A percentile compares a stretch with the other conserved stretches of the same genome.
These are phyloP conservation scores for Arthrinium puccinioides DNA, from an alignment of 2,329 filamentous ascomycete species.

Conservation along the genomic window DNA sequence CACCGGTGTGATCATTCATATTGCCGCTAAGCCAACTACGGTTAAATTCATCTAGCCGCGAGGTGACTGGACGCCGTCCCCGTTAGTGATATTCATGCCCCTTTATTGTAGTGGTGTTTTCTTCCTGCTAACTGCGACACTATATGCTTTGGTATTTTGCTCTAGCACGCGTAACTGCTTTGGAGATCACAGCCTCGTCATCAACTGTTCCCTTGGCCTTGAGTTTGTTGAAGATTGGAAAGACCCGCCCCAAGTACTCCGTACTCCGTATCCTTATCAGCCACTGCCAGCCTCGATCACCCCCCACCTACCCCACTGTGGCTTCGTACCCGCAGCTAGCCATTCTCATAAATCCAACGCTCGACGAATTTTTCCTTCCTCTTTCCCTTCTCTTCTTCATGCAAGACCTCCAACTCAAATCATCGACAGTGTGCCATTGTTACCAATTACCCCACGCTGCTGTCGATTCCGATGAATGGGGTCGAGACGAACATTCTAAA, in stretches of 20 bases:
- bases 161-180: no score
- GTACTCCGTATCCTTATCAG: not conserved
- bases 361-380: conserved; percentile 13
- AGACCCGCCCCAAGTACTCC: not conserved
- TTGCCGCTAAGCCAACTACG: no score
- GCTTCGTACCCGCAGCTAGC: no score
- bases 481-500: conserved; percentile 45
- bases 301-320: not conserved
- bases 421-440: conserved; percentile 30
- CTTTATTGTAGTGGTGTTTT: no score
- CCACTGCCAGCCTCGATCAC: not conserved
- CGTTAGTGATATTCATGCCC: no score
- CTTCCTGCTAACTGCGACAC: no score
- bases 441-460: conserved; percentile 29
- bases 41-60: no score
- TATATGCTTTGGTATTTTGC: no score
- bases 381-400: conserved; percentile 21
- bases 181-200: no score
- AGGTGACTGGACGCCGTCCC: no score
- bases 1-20: no score
- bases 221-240: not conserved
- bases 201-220: not conserved
- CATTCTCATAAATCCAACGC: not conserved
- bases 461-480: conserved; percentile 47
- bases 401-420: conserved; percentile 39